Percentiles rank a stretch among this genome's conserved stretches.
Evolutionary conservation across 805 yeast genomes (phyloP).

Genomic region (Tetrapisispora phaffii): DNA sequence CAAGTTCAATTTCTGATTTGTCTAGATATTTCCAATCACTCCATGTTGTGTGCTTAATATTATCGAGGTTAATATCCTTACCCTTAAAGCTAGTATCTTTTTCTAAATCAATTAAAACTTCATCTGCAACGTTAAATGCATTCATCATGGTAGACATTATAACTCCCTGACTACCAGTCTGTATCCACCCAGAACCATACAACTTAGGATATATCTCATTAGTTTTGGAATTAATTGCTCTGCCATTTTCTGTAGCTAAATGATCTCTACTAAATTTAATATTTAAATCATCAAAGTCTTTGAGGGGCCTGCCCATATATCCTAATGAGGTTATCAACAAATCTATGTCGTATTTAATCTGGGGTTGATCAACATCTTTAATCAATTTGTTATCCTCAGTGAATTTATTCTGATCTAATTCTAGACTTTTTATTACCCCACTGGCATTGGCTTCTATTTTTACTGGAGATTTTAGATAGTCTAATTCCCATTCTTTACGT

Average conservation of each 20-base stretch:
- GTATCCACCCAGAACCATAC: slow-evolving; percentile 87
- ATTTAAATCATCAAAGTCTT: slow-evolving; percentile 44
- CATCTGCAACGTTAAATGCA: slow-evolving; percentile 64
- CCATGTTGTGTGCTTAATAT: slow-evolving; percentile 22
- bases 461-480: slow-evolving; percentile 59
- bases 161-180: slow-evolving; percentile 78
- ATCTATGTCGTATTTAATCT: slow-evolving; percentile 38
- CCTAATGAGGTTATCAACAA: slow-evolving; percentile 77
- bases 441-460: slow-evolving; percentile 34
- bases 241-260: slow-evolving; percentile 39
- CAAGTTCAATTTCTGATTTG: slow-evolving; percentile 15
- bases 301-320: slow-evolving; percentile 57
- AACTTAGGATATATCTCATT: slow-evolving; percentile 35
- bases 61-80: slow-evolving; percentile 5
- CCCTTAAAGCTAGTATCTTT: not conserved
- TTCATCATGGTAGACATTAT: slow-evolving; percentile 87
- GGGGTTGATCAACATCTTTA: slow-evolving; percentile 14
- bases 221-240: slow-evolving; percentile 26
- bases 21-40: slow-evolving; percentile 23
- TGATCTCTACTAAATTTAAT: slow-evolving; percentile 44
- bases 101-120: slow-evolving; percentile 46
- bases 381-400: slow-evolving; percentile 19
- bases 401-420: slow-evolving; percentile 12
- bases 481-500: slow-evolving; percentile 49
- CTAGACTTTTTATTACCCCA: slow-evolving; percentile 29